Percentiles rank a stretch among this genome's conserved stretches.
Evolutionary conservation across 2,329 filamentous ascomycete genomes (phyloP).

Genomic region (Calonectria pseudoturangicola): DNA sequence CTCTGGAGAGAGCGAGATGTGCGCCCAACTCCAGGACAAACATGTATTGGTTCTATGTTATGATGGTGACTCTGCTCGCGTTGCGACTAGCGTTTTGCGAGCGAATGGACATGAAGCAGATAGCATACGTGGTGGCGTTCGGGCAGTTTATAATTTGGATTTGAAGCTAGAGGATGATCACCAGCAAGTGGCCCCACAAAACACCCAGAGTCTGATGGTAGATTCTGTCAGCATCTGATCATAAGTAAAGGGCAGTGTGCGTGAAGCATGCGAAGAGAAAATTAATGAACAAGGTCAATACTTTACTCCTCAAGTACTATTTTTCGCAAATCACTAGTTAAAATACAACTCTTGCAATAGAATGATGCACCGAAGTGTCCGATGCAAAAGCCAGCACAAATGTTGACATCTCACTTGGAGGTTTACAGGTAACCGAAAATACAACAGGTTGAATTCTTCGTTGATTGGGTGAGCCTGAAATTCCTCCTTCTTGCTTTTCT

Average conservation of each 20-base stretch:
- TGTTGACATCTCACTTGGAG: too few relatives aligned
- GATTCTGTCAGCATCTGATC: slow-evolving; percentile 8
- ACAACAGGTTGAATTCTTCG: too few relatives aligned
- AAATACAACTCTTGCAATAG: background rate
- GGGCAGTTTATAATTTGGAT: slow-evolving; percentile 1
- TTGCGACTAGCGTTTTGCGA: background rate
- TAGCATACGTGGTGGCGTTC: slow-evolving; percentile 14
- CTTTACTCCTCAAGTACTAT: background rate
- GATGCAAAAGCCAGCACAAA: background rate
- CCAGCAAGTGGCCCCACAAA: background rate
- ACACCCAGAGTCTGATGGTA: background rate
- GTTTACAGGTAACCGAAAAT: too few relatives aligned
- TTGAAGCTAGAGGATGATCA: slow-evolving; percentile 12
- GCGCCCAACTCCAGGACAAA: background rate
- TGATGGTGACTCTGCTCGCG: slow-evolving; percentile 14
- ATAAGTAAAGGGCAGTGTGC: too few relatives aligned
- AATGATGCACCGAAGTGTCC: background rate
- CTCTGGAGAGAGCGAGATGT: background rate
- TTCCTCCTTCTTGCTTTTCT: too few relatives aligned
- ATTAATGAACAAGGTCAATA: background rate
- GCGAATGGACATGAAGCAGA: slow-evolving; percentile 10
- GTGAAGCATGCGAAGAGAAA: background rate
- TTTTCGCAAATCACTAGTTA: background rate
- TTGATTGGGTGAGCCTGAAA: too few relatives aligned
- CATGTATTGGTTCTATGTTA: slow-evolving; percentile 10